Conservation (phyloP, 495 filamentous ascomycete genomes). For the Daldinia bambusicola region DNA sequence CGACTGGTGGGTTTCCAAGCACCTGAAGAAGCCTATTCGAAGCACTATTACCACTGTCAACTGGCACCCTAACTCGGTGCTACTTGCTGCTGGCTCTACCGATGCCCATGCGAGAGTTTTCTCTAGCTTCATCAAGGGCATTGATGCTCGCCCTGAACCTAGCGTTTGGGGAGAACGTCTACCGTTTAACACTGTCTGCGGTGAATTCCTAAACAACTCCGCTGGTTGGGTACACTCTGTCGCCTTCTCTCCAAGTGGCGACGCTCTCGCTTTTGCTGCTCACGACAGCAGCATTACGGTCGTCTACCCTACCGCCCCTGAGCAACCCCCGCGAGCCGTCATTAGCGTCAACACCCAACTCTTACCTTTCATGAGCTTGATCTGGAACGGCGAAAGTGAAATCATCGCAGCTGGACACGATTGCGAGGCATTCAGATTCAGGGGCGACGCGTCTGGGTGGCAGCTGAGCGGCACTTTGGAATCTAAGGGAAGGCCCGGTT, state of each 20-base stretch:
- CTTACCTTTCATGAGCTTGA: conserved; percentile 87
- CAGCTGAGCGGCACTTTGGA: conserved; percentile 86
- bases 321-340: conserved; percentile 88
- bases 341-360: conserved; percentile 89
- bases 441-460: conserved; percentile 86
- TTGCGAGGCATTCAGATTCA: conserved; percentile 92
- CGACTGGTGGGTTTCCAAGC: conserved; percentile 99
- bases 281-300: conserved; percentile 97
- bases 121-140: conserved; percentile 93
- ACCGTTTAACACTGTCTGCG: conserved; percentile 97
- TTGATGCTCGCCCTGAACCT: conserved; percentile 86
- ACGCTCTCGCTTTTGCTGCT: conserved; percentile 88
- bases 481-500: conserved; percentile 72
- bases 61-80: conserved; percentile 97
- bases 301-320: conserved; percentile 92
- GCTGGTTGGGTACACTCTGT: conserved; percentile 96
- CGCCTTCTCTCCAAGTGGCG: conserved; percentile 88
- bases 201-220: conserved; percentile 93
- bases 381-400: conserved; percentile 92
- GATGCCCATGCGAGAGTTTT: conserved; percentile 98
- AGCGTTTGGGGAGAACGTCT: conserved; percentile 93
- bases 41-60: conserved; percentile 92
- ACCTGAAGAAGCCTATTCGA: conserved; percentile 97
- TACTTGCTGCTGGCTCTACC: conserved; percentile 91
- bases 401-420: conserved; percentile 97